phyloP scores from a whole-genome alignment of 108 stramenopile species.

The Cyclotella sp. region DNA sequence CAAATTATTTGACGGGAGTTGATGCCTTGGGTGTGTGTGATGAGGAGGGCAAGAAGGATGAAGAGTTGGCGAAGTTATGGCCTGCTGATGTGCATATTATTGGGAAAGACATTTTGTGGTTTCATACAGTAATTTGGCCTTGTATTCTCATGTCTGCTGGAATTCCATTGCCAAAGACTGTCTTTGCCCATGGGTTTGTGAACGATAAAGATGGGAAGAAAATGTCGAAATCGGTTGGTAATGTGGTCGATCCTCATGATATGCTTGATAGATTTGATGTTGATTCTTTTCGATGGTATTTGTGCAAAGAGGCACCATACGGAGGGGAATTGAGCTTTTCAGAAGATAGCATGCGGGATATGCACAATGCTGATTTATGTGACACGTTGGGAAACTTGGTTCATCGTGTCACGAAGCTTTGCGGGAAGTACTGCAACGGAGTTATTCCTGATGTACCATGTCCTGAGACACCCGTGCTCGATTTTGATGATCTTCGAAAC shows the following conservation, averaged over 20 bases:
- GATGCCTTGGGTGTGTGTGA: conserved; percentile 72
- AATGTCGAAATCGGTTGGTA: conserved; percentile 98
- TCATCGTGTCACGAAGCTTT: conserved; percentile 93
- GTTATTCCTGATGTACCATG: conserved; percentile 76
- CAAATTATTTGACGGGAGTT: conserved; percentile 96
- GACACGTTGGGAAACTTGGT: conserved; percentile 97
- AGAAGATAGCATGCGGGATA: conserved; percentile 81
- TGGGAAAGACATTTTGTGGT: conserved; percentile 99
- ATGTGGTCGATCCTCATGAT: conserved; percentile 97
- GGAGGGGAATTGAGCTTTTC: conserved; percentile 93
- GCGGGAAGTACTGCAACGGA: conserved; percentile 88
- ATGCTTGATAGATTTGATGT: conserved; percentile 88
- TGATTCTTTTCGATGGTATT: conserved; percentile 95
- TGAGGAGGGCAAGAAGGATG: conserved; percentile 47
- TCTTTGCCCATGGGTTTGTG: conserved; percentile 98
- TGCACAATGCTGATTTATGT: conserved; percentile 97
- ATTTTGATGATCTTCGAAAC: conserved; percentile 66
- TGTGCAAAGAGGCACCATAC: conserved; percentile 93
- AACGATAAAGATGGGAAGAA: conserved; percentile 97
- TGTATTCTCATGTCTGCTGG: conserved; percentile 97
- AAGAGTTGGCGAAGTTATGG: conserved; percentile 85
- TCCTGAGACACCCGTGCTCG: conserved; percentile 53
- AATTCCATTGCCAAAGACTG: conserved; percentile 89
- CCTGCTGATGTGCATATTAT: conserved; percentile 96
- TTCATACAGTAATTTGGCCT: conserved; percentile 99